These are phyloP conservation scores for Protomyces macrosporus DNA, from an alignment of 1,139 yeast species.

Conservation along the genomic window DNA sequence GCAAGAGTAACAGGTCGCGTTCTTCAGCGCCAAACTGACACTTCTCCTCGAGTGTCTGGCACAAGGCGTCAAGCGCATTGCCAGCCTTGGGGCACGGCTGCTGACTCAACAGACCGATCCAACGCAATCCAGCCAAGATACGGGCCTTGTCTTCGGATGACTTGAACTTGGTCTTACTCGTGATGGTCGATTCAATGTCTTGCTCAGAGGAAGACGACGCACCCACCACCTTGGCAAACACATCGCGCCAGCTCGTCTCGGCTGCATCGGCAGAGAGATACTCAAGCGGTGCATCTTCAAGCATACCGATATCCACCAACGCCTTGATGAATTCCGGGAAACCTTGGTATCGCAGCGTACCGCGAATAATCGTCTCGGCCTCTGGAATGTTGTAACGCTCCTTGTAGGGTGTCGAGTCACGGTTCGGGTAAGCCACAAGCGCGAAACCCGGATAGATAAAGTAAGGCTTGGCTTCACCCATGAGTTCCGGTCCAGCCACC, in stretches of 20 bases:
- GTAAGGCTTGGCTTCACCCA: constrained; percentile 94
- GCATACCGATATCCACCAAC: constrained; percentile 86
- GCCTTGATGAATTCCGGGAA: constrained; percentile 97
- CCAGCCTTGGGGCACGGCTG: constrained; percentile 77
- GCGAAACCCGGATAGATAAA: constrained; percentile 94
- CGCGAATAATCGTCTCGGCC: constrained; percentile 94
- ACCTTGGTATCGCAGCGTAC: constrained; percentile 95
- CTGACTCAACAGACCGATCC: constrained; percentile 89
- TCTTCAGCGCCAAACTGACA: constrained; percentile 96
- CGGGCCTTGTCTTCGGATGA: constrained; percentile 76
- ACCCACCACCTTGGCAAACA: constrained; percentile 68
- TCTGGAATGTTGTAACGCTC: constrained; percentile 92
- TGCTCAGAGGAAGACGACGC: constrained; percentile 63
- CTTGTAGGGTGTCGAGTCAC: constrained; percentile 92
- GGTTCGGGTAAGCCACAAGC: constrained; percentile 92
- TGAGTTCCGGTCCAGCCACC: constrained; percentile 81
- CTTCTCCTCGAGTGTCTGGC: constrained; percentile 90
- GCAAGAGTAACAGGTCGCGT: constrained; percentile 89
- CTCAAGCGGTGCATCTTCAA: constrained; percentile 66
- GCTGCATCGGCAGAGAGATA: constrained; percentile 49
- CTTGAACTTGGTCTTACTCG: constrained; percentile 73
- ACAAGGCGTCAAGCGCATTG: constrained; percentile 89
- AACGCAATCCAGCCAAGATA: constrained; percentile 79
- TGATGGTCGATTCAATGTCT: constrained; percentile 71
- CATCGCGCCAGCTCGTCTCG: constrained; percentile 71